A percentile compares a stretch with the other conserved stretches of the same genome.
These are phyloP conservation scores for Wickerhamiella azymoides DNA, from an alignment of 805 yeast species.

Conservation along the genomic window DNA sequence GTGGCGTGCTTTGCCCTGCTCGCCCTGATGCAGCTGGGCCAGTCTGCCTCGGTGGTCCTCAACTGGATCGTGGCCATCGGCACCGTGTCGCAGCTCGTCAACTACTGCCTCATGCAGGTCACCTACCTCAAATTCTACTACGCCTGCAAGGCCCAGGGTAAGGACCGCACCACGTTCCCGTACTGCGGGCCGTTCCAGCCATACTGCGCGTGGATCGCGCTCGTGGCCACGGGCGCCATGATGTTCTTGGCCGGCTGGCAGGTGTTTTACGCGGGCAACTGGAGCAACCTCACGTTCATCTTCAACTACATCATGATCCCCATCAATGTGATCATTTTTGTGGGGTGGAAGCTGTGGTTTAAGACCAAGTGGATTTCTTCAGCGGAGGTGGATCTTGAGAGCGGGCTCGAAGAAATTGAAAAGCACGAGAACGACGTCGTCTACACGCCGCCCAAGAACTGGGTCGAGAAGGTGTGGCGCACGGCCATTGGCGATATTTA, in stretches of 20 bases:
- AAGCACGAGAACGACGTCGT: conserved; percentile 33
- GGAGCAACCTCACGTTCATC: conserved; percentile 50
- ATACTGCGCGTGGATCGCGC: conserved; percentile 38
- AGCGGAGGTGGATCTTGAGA: conserved; percentile 38
- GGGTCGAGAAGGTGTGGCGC: conserved; percentile 37
- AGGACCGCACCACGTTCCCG: conserved; percentile 33
- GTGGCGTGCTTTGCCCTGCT: conserved; percentile 43
- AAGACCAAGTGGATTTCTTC: conserved; percentile 35
- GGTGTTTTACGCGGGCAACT: conserved; percentile 52
- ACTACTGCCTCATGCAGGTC: conserved; percentile 41
- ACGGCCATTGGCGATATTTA: conserved; percentile 7
- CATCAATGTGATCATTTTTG: conserved; percentile 33
- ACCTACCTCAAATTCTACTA: conserved; percentile 50
- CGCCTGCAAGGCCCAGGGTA: conserved; percentile 42
- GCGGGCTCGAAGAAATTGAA: conserved; percentile 47
- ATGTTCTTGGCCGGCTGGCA: conserved; percentile 51
- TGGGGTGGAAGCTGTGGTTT: conserved; percentile 40
- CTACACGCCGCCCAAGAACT: conserved; percentile 29
- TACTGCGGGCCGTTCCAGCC: conserved; percentile 50
- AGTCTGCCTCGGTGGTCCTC: conserved; percentile 47
- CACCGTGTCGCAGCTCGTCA: conserved; percentile 54
- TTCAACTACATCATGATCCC: conserved; percentile 64
- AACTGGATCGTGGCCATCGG: conserved; percentile 61
- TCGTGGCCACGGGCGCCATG: conserved; percentile 36
- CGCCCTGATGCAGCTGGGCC: conserved; percentile 50